These are phyloP conservation scores for Salvia hispanica DNA, from an alignment of 257 asterid species.

Conservation along the genomic window DNA sequence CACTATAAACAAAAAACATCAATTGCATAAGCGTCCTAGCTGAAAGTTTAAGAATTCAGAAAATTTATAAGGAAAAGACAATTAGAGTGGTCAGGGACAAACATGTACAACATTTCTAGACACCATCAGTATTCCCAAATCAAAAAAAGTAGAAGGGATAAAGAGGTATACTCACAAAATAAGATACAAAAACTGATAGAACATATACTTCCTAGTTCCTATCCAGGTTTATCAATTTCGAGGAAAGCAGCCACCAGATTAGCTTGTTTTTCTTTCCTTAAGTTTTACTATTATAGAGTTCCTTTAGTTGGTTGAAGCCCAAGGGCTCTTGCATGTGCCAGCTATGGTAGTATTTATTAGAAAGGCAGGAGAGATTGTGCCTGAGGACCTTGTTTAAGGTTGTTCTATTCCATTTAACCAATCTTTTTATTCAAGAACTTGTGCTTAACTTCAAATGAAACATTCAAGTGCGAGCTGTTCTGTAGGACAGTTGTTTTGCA, in stretches of 20 bases:
- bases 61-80: background rate
- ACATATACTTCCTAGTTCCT: background rate
- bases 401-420: background rate
- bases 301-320: background rate
- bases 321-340: background rate
- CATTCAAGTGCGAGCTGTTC: background rate
- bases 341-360: background rate
- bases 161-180: conserved; percentile 12
- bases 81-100: conserved; percentile 10
- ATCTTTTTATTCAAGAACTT: background rate
- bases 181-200: conserved; percentile 6
- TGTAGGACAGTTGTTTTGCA: conserved; percentile 4
- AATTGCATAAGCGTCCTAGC: conserved; percentile 17
- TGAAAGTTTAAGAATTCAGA: conserved; percentile 1
- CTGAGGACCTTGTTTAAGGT: conserved; percentile 3
- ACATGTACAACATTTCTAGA: conserved; percentile 10
- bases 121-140: conserved; percentile 2
- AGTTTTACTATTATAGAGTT: background rate
- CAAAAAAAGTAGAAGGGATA: conserved; percentile 6
- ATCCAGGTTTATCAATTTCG: background rate
- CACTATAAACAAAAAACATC: background rate
- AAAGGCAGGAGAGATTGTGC: background rate
- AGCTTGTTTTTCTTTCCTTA: background rate
- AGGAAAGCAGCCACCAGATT: background rate
- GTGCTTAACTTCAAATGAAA: background rate